A percentile compares a stretch with the other conserved stretches of the same genome.
Conservation (phyloP, 2,329 filamentous ascomycete species). For the Gnomoniopsis sp. region DNA sequence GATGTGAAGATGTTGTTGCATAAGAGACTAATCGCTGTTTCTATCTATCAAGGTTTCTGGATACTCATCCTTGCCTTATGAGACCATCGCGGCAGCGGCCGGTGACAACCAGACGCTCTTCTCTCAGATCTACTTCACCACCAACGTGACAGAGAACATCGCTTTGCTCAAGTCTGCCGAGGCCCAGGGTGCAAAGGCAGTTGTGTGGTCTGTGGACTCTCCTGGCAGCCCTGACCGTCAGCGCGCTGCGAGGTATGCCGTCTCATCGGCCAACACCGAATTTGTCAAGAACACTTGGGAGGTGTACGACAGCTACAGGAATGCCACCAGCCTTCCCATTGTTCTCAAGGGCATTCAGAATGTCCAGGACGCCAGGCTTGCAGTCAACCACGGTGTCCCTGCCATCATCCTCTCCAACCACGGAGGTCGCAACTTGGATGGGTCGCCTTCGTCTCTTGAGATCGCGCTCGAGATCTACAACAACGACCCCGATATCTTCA, state of each 20-base stretch:
- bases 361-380: conserved; percentile 33
- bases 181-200: conserved; percentile 31
- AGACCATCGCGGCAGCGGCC: conserved; percentile 33
- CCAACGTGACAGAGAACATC: conserved; percentile 32
- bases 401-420: conserved; percentile 42
- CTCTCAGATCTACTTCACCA: conserved; percentile 28
- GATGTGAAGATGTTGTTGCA: not conserved
- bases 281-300: conserved; percentile 28
- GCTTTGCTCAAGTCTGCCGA: conserved; percentile 29
- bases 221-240: conserved; percentile 37
- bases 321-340: conserved; percentile 34
- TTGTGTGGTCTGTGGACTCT: conserved; percentile 38
- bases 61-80: conserved; percentile 31
- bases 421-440: conserved; percentile 40
- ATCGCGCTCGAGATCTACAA: conserved; percentile 36
- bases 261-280: conserved; percentile 29
- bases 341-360: conserved; percentile 38
- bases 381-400: conserved; percentile 29
- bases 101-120: conserved; percentile 35
- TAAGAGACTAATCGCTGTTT: not conserved
- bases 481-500: conserved; percentile 34
- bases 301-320: conserved; percentile 32
- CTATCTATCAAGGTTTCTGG: conserved; percentile 27
- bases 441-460: conserved; percentile 35
- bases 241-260: conserved; percentile 36